Evolutionary conservation across 129 eudicot species (phyloP), one percentile per base, ranked within the genome.

Genomic region (Mikania micrantha): DNA sequence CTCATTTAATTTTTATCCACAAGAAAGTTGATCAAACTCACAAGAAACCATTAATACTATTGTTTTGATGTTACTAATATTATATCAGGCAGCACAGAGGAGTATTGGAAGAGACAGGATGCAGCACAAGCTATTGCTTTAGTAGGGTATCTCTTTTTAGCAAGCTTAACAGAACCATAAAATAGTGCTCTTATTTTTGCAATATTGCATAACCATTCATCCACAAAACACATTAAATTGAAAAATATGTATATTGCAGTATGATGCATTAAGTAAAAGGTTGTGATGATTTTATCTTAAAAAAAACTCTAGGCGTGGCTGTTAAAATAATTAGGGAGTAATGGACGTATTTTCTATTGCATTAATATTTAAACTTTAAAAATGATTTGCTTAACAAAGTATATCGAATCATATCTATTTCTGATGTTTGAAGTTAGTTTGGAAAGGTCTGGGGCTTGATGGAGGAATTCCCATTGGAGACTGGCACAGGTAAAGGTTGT

Each of bases 381-480:
- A 21, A 29, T 19, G 64, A 17, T 47, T 42, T 50, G n/a, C 58
- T 41, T 64, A 52, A 28, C 56, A 15, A 52, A 40, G 42, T 49
- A 11, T 24, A 62, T 50, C 10, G 28, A 13, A 45, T 19, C 15
- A 53, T 49, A 52, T 54, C 52, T 56, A 21, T 29, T 58, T 50
- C 24, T 39, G 45, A 21, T 64, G 58, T 79, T 67, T 87, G 82
- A 64, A 93, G 98, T 81, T 93, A 69, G 83, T 93, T 66, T 93
- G 98, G 98, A 87, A 84, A 74, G 98, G 98, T 69, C 81, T 93
- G 53, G 98, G 96, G 47, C 96, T 88, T 70, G 98, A 89, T 61
- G 95, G 86, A 74, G 90, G 90, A 59, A 65, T 50, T 76, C 52
- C 92, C 20, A 80, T 86, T 58, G 98, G 96, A 76, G 77, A 80